Evolutionary conservation across 2,329 filamentous ascomycete genomes (phyloP), one percentile per base, ranked within the genome.

Genomic region (Dothideomycetes sp.): DNA sequence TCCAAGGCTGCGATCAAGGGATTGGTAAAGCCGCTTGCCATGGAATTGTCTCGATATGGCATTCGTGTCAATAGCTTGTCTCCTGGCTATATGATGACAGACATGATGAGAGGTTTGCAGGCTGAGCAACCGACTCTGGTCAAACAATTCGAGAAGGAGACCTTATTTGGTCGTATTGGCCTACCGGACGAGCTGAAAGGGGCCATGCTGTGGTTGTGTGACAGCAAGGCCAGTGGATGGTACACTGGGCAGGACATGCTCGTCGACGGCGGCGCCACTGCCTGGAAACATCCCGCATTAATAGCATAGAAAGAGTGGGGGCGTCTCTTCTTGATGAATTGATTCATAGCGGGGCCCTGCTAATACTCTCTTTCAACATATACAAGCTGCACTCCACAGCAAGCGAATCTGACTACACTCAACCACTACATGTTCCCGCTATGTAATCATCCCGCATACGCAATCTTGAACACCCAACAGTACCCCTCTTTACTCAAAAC

Each of bases 171-270:
- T 8, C 36, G 43, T 5, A 45, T 47, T 22, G 45, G 45, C 11
- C 15, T 66, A 47, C 68, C 68, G 0, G 64, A 72, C 41, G 68
- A 72, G 37, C 67, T 72, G 19, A 64, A 63, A 49, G 67, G 67
- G 9, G 65, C 62, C 1, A 67, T 64, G 47, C 60, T 70, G 2
- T 70, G 69, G 37, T 45, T 70, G 31, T 66, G 66, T 1, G 66
- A 66, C 35, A 65, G 37, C n/a, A 39, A 70, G 47, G 66, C 66
- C 1, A 30, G 27, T 30, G 27, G 27, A n/a, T 30, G 27, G 27
- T 64, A 61, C 39, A 68, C 64, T 2, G 66, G 65, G 1, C 60
- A 59, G 35, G 65, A 69, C 49, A 56, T 69, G 30, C 45, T 65
- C 11, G 62, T 70, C 14, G 66, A 70, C 46, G 66, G 66, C 19